Evolutionary conservation across 805 yeast genomes (phyloP), one percentile per base, ranked within the genome.

Genomic region (Metschnikowia peoriensis): DNA sequence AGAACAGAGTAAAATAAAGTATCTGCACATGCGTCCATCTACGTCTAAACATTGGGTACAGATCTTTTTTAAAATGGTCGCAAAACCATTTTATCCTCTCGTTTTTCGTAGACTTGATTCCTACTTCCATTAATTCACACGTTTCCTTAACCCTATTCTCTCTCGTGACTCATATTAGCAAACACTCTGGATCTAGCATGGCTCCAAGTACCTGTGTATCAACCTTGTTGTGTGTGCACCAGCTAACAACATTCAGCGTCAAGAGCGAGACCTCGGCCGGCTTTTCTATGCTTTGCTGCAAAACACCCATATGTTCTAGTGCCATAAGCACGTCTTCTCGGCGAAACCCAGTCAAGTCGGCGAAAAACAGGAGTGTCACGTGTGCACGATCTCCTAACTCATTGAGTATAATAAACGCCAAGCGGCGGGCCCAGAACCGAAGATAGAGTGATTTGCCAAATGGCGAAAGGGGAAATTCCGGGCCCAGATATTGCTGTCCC

Each of bases 391-490:
- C 38, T 4, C 35, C 49, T n/a, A 56, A 42, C 12, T 58, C 54
- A 43, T 53, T 50, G 42, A 50, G 44, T 6, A 72, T 52, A 28
- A 60, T 38, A 34, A 54, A 37, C 7, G 73, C 68, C 9, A 75
- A 52, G 42, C 60, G 63, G 45, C 78, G 74, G 7, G 87, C 74
- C 99, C 98, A 94, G 68, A 81, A 92, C 14, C 79, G 71, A 16
- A 88, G 63, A 63, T 91, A 94, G 7, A 92, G 81, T 9, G 81
- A 71, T 48, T 78, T 76, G 0, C 99, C 99, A 67, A 84, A 88
- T 0, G 86, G 85, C 6, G 96, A 88, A 9, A 94, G 71, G 0
- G 99, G 99, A 57, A 84, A 79, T 65, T 94, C 99, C 0, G 99
- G 99, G 0, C 97, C 96, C 54, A 97, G 90, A 1, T 81, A 68